Conservation (phyloP, 768 basidiomycete genomes). For the Calocybe cyanea region DNA sequence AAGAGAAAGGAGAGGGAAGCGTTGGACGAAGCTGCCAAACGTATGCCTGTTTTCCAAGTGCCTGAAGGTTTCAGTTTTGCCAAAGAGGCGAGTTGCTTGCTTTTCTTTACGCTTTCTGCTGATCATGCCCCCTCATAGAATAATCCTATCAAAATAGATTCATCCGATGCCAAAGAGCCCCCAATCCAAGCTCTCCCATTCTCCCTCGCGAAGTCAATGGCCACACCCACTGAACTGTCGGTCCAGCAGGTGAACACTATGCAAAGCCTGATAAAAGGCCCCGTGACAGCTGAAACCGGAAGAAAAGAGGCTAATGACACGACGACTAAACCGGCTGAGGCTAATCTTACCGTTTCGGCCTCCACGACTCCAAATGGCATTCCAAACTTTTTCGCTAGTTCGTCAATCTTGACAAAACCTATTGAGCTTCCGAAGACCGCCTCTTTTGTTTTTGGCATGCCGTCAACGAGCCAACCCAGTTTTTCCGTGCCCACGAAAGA, state of each 20-base stretch:
- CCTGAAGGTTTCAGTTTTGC: slow-evolving; percentile 67
- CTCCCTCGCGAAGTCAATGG: slow-evolving; percentile 44
- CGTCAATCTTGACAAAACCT: slow-evolving; percentile 42
- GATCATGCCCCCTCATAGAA: slow-evolving; percentile 21
- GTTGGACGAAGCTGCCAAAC: slow-evolving; percentile 54
- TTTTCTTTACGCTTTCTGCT: not conserved
- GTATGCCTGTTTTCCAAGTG: slow-evolving; percentile 53
- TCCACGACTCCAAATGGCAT: slow-evolving; percentile 22
- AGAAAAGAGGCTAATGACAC: not conserved
- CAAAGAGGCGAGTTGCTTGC: slow-evolving; percentile 42
- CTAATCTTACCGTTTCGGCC: not conserved
- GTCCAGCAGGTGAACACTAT: not conserved
- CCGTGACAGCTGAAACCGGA: not conserved
- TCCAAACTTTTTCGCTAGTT: slow-evolving; percentile 64
- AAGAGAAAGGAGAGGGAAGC: slow-evolving; percentile 39
- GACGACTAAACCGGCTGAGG: not conserved
- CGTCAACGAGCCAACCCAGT: not conserved
- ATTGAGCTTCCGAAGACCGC: slow-evolving; percentile 24
- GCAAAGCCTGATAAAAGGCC: not conserved
- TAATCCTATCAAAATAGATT: slow-evolving; percentile 33
- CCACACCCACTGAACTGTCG: slow-evolving; percentile 16
- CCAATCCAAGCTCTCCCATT: slow-evolving; percentile 63
- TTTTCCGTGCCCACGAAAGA: slow-evolving; percentile 31
- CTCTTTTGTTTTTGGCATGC: slow-evolving; percentile 18
- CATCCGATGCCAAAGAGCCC: slow-evolving; percentile 54